These are phyloP conservation scores for Fraxinus greggii DNA, from an alignment of 305 asterid species.

Conservation along the genomic window DNA sequence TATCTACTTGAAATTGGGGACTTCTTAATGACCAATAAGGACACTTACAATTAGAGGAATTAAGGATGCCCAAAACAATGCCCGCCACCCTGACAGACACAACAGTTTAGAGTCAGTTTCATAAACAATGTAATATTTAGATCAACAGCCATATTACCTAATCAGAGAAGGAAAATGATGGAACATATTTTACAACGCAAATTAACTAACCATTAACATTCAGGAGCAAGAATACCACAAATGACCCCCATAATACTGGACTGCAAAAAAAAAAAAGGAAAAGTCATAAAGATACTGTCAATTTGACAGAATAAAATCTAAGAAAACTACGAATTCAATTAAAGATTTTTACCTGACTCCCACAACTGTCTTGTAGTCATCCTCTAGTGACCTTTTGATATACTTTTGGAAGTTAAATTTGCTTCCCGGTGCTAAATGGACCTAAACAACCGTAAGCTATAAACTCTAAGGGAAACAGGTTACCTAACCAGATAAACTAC, in stretches of 20 bases:
- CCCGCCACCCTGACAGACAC: constrained; percentile 65
- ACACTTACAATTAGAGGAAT: constrained; percentile 74
- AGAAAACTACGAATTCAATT: not conserved
- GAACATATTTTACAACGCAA: not conserved
- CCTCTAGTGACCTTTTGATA: constrained; percentile 83
- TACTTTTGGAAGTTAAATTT: constrained; percentile 85
- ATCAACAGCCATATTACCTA: not conserved
- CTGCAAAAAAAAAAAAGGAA: constrained; percentile 37
- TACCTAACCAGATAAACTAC: not conserved
- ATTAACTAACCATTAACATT: constrained; percentile 63
- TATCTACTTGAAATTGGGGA: not conserved
- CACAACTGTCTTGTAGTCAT: constrained; percentile 78
- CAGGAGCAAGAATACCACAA: constrained; percentile 79
- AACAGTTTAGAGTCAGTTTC: not conserved
- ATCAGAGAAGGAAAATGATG: not conserved
- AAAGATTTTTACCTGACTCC: constrained; percentile 66
- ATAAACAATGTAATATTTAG: not conserved
- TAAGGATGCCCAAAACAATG: constrained; percentile 86
- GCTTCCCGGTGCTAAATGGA: constrained; percentile 93
- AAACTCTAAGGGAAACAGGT: not conserved
- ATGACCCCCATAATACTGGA: constrained; percentile 85
- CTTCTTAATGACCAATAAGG: not conserved
- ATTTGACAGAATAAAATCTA: not conserved
- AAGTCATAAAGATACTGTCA: not conserved
- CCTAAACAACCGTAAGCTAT: constrained; percentile 34